Evolutionary conservation across 192 early-diverging fungal species (phyloP).

Genomic region (Spizellomyces sp.): DNA sequence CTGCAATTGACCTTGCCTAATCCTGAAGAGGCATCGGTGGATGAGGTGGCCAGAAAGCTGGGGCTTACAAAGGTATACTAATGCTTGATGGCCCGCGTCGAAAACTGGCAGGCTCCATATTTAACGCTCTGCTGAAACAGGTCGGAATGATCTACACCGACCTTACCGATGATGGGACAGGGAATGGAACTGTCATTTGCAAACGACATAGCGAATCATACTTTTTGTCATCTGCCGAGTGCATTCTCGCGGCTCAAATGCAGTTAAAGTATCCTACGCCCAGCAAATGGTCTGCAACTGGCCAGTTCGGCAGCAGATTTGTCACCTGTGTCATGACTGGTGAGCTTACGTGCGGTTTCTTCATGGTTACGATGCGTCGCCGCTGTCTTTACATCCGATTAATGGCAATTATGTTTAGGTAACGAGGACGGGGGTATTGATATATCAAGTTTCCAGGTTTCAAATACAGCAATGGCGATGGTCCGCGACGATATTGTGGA

Average conservation of each 20-base stretch:
- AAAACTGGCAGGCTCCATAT: not conserved
- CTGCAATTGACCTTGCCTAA: conserved; percentile 56
- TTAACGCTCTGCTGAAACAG: not conserved
- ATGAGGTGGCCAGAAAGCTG: conserved; percentile 39
- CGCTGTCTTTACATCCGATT: not conserved
- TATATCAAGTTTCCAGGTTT: conserved; percentile 87
- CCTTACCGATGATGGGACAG: conserved; percentile 77
- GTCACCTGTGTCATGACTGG: conserved; percentile 93
- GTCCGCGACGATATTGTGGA: conserved; percentile 88
- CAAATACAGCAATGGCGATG: conserved; percentile 88
- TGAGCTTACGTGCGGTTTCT: not conserved
- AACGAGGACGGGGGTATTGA: conserved; percentile 86
- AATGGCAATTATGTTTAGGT: conserved; percentile 38
- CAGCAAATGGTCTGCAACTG: conserved; percentile 72
- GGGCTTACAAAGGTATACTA: conserved; percentile 44
- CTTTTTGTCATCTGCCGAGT: conserved; percentile 91
- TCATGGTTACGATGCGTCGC: not conserved
- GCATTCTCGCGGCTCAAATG: conserved; percentile 81
- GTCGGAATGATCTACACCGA: conserved; percentile 97
- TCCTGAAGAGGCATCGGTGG: conserved; percentile 31
- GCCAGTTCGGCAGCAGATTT: conserved; percentile 89
- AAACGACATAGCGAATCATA: conserved; percentile 92
- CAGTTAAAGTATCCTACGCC: conserved; percentile 73
- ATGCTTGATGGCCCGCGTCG: not conserved
- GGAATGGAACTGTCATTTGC: conserved; percentile 77